Base-by-base conservation (phyloP, 208 protist genomes). In the Wallacemonas sp. region DNA sequence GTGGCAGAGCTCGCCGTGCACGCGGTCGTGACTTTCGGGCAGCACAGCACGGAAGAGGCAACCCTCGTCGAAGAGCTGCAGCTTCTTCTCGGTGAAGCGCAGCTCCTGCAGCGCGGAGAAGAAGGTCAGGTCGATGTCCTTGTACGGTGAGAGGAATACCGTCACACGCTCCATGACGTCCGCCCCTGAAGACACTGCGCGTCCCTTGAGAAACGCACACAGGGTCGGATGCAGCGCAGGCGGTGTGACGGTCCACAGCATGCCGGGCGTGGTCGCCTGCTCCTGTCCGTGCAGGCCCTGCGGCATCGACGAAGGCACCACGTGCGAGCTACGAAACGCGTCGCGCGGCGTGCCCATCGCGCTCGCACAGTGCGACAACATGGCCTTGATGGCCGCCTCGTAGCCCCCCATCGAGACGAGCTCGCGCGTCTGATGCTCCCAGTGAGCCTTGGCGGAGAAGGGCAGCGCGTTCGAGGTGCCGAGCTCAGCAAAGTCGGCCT, bases 81-180 rank as follows among this genome's bases (percentile, higher is more conserved):
- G 64, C 69, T 94, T 92, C 72, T 96, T 96, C 66, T 93, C 87
- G 6, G 83, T 96, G 61, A 90, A 96, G 36, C 90, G 90, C 38
- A 94, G 83, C 76, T 93, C 85, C 79, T 94, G 87, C 38, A 96
- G 85, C 3, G 90, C 80, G 21, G 86, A 75, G 63, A 96, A 96
- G 71, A 96, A 93, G 65, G 85, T 86, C 12, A 94, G 77, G 70
- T 96, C 90, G 45, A 96, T 82, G 37, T 80, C 71, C 65, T 81
- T 78, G 71, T 96, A 81, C 26, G 83, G 77, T 3, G 84, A 85
- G 41, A 95, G 71, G 24, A 95, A 64, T 37, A 83, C 85, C 24
- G 87, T 95, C 52, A 95, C 89, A 19, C 90, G 84, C 70, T 95
- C 90, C 80, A 95, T 92, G 65, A 85, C 85, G 41, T 95, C 90